Evolutionary conservation across 768 basidiomycete species (phyloP).

Genomic region (Trichaptum fuscoviolaceum): DNA sequence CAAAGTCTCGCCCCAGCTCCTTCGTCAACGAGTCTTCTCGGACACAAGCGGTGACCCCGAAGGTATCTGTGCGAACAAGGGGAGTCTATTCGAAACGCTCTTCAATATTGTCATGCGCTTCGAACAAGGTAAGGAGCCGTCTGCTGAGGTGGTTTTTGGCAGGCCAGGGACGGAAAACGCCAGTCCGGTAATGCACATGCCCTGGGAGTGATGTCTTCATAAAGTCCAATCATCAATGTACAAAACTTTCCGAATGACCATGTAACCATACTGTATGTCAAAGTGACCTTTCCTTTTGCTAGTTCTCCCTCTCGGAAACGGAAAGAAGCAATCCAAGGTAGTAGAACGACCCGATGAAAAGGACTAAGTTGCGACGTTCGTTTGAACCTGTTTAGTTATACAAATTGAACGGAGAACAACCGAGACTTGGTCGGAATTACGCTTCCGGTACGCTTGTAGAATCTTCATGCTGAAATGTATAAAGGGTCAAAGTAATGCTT

Average conservation of each 20-base stretch:
- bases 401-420: too few relatives aligned
- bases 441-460: too few relatives aligned
- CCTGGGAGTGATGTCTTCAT: not conserved
- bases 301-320: too few relatives aligned
- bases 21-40: constrained; percentile 25
- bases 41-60: constrained; percentile 26
- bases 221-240: not conserved
- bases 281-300: too few relatives aligned
- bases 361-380: too few relatives aligned
- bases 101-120: constrained; percentile 33
- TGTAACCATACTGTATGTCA: too few relatives aligned
- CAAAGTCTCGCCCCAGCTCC: constrained; percentile 10
- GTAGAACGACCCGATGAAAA: too few relatives aligned
- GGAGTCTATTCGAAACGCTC: constrained; percentile 23
- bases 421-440: too few relatives aligned
- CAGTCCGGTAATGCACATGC: not conserved
- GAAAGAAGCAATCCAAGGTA: too few relatives aligned
- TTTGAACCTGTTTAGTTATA: too few relatives aligned
- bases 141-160: constrained; percentile 28
- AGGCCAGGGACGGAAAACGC: constrained; percentile 14
- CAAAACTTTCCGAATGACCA: not conserved
- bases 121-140: constrained; percentile 18
- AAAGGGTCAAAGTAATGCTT: too few relatives aligned
- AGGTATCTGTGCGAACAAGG: constrained; percentile 24
- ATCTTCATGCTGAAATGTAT: not conserved